Evolutionary conservation across 805 yeast genomes (phyloP).

Genomic region (Jamesozyma hellenica): DNA sequence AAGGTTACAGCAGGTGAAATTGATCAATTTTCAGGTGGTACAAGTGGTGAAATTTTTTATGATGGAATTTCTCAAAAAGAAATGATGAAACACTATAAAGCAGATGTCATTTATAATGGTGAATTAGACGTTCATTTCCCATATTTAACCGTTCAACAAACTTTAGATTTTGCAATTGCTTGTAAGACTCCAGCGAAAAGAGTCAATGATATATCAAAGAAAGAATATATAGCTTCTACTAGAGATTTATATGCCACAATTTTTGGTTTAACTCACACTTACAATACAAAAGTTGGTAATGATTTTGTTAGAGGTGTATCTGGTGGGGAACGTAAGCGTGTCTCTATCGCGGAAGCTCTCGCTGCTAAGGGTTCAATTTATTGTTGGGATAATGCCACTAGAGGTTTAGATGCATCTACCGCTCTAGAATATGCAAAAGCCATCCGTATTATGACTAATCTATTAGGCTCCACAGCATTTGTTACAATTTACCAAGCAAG

Average conservation of each 20-base stretch:
- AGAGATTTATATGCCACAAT: slow-evolving; percentile 35
- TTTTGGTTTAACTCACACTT: slow-evolving; percentile 50
- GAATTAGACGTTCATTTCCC: slow-evolving; percentile 44
- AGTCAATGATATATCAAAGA: slow-evolving; percentile 34
- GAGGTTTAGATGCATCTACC: slow-evolving; percentile 63
- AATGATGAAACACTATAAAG: slow-evolving; percentile 38
- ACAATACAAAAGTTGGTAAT: slow-evolving; percentile 55
- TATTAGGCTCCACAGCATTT: slow-evolving; percentile 46
- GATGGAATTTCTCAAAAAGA: slow-evolving; percentile 41
- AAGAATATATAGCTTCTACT: slow-evolving; percentile 31
- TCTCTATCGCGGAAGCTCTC: slow-evolving; percentile 56
- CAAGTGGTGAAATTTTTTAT: slow-evolving; percentile 35
- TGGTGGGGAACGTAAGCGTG: slow-evolving; percentile 67
- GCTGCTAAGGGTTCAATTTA: slow-evolving; percentile 43
- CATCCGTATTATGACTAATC: slow-evolving; percentile 47
- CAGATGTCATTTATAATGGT: slow-evolving; percentile 43
- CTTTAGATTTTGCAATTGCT: slow-evolving; percentile 39
- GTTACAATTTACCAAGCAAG: slow-evolving; percentile 64
- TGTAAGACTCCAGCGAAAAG: slow-evolving; percentile 39
- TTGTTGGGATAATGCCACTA: slow-evolving; percentile 62
- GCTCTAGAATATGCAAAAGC: slow-evolving; percentile 57
- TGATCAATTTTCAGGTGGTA: slow-evolving; percentile 28
- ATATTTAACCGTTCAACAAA: slow-evolving; percentile 40
- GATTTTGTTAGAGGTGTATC: slow-evolving; percentile 62
- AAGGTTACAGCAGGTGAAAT: slow-evolving; percentile 39